These are phyloP conservation scores for Lactarius vividus DNA, from an alignment of 768 basidiomycete species.

Conservation along the genomic window DNA sequence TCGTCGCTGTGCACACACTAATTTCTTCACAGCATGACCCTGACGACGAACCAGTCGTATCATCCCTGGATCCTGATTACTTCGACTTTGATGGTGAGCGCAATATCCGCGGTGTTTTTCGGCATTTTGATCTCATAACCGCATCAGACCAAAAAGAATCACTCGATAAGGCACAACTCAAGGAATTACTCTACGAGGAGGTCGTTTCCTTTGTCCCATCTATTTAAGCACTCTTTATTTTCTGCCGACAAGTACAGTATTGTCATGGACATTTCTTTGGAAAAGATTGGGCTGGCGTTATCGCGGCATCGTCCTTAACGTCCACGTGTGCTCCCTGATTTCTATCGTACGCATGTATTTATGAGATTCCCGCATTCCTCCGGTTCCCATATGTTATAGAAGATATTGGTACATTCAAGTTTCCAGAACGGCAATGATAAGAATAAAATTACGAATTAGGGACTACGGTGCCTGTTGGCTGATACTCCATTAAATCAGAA, in stretches of 20 bases:
- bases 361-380: not conserved
- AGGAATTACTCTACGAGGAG: conserved; percentile 81
- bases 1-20: not conserved
- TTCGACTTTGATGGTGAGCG: conserved; percentile 85
- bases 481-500: conserved; percentile 35
- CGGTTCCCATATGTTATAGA: not conserved
- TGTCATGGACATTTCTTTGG: not conserved
- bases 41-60: conserved; percentile 83
- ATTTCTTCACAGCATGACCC: conserved; percentile 63
- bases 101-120: not conserved
- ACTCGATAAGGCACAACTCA: conserved; percentile 74
- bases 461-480: not conserved
- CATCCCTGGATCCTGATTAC: conserved; percentile 77
- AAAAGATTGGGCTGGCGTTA: not conserved
- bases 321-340: not conserved
- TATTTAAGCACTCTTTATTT: conserved; percentile 40
- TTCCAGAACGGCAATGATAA: conserved; percentile 13
- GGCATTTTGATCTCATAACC: conserved; percentile 13
- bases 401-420: conserved; percentile 17
- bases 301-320: not conserved
- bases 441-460: conserved; percentile 22
- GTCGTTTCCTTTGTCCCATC: conserved; percentile 71
- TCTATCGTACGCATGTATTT: not conserved
- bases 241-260: conserved; percentile 10
- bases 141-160: conserved; percentile 63